Evolutionary conservation across 805 yeast genomes (phyloP), one percentile per base, ranked within the genome.

Genomic region (Maudiozyma serrabonitensis): DNA sequence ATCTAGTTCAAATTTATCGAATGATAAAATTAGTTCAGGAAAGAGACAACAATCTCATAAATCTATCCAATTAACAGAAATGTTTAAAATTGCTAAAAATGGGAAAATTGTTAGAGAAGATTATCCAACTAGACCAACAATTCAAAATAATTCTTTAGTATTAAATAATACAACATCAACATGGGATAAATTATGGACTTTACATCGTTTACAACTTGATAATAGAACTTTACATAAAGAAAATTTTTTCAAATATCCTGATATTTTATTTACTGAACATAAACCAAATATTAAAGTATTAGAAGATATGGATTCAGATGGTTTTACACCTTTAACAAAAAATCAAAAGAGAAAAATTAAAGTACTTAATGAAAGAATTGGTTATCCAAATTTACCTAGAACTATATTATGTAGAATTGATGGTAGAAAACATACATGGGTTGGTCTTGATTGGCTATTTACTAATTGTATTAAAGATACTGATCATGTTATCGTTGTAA

Each of bases 361-460:
- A 41, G 48, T 65, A 6, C 35, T 61, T 9, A 46, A 53, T 11
- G 52, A 56, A 31, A 55, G 53, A 25, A 52, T 59, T 4, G 66
- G 63, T 16, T 58, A 50, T 21, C 57, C 62, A 6, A 59, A 56
- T 32, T 51, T 55, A 5, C 66, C 69, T 38, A 70, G 89, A 57
- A 74, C 75, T 1, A 70, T 84, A 5, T 59, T 85, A 61, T 80
- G 82, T 28, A 84, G 84, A 59, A 70, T 86, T 31, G 73, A 81
- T 55, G 95, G 88, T 2, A 69, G 91, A 51, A 73, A 70, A 49
- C 91, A 85, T 67, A 82, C 93, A 0, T 86, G 95, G 95, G 87
- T 84, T 11, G 81, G 88, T 1, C 64, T 86, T 26, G 95, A 86
- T 62, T 86, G 86, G 82, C 69, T 79, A 6, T 65, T 84, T 48